These are phyloP conservation scores for Harringtonia lauricola DNA, from an alignment of 2,329 filamentous ascomycete genomes.

Conservation along the genomic window DNA sequence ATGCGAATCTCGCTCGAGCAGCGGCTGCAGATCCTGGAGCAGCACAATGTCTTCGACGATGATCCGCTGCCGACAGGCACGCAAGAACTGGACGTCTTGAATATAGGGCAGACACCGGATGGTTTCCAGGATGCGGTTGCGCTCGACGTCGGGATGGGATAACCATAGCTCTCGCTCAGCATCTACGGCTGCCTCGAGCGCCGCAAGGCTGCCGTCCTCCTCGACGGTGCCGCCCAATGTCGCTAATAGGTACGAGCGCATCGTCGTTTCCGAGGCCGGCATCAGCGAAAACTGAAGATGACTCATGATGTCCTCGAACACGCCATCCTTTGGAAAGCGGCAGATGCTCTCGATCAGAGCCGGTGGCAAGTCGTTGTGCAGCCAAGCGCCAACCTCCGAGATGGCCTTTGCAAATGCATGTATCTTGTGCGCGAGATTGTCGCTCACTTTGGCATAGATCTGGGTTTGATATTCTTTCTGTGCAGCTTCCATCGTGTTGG, in stretches of 20 bases:
- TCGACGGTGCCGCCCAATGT: slow-evolving; percentile 7
- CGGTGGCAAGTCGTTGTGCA: slow-evolving; percentile 4
- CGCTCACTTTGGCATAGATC: slow-evolving; percentile 5
- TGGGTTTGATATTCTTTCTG: slow-evolving; percentile 8
- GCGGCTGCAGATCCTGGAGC: slow-evolving; percentile 9
- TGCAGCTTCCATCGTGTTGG: slow-evolving; percentile 7
- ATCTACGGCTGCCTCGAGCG: slow-evolving; percentile 7
- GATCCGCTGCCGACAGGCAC: slow-evolving; percentile 9
- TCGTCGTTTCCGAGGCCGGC: not conserved
- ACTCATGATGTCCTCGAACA: slow-evolving; percentile 10
- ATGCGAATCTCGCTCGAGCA: slow-evolving; percentile 9
- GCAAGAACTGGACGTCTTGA: slow-evolving; percentile 6
- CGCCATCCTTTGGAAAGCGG: slow-evolving; percentile 10
- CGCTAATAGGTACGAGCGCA: slow-evolving; percentile 9
- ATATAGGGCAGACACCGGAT: slow-evolving; percentile 9
- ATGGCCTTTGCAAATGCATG: slow-evolving; percentile 10
- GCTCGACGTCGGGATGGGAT: slow-evolving; percentile 9
- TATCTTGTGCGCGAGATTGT: slow-evolving; percentile 11
- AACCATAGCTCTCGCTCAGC: slow-evolving; percentile 10
- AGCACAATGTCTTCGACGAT: slow-evolving; percentile 12
- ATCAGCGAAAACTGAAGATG: slow-evolving; percentile 5
- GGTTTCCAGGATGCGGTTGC: slow-evolving; percentile 8
- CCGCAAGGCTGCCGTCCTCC: not conserved
- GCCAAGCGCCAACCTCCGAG: slow-evolving; percentile 7
- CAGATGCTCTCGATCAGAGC: slow-evolving; percentile 8